Percentiles rank a stretch among this genome's conserved stretches.
phyloP scores from a whole-genome alignment of 306 rosid species.

The Amphicarpaea edgeworthii region DNA sequence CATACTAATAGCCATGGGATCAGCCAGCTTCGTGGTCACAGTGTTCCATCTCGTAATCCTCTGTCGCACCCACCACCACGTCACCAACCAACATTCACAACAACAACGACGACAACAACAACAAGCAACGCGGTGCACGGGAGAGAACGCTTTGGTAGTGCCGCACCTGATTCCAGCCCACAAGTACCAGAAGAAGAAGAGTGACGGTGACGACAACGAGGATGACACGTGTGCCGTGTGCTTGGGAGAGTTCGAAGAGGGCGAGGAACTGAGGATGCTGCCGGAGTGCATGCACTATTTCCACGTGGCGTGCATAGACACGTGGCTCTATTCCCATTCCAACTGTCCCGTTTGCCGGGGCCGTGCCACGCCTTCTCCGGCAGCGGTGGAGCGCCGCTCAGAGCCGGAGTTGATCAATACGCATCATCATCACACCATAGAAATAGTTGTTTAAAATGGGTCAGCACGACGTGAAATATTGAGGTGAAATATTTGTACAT shows the following conservation, averaged over 20 bases:
- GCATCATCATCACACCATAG: constrained; percentile 3
- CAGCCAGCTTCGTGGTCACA: background rate
- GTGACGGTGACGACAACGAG: background rate
- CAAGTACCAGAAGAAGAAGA: constrained; percentile 48
- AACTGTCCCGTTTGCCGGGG: constrained; percentile 67
- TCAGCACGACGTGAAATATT: background rate
- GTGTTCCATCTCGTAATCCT: background rate
- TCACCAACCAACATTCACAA: background rate
- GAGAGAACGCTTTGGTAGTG: background rate
- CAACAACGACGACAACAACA: too few species aligned
- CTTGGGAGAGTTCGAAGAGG: constrained; percentile 69
- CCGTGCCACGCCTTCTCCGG: constrained; percentile 39
- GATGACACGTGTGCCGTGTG: constrained; percentile 66
- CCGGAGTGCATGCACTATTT: constrained; percentile 75
- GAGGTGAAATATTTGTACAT: too few species aligned
- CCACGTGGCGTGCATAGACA: constrained; percentile 70
- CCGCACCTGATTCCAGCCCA: constrained; percentile 57
- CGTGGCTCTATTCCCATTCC: constrained; percentile 69
- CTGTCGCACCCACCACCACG: background rate
- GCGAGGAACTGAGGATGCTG: constrained; percentile 71
- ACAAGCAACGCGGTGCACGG: too few species aligned
- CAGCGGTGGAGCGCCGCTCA: background rate
- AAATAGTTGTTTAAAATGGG: constrained; percentile 18
- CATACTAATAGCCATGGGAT: background rate
- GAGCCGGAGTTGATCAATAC: constrained; percentile 16